These are phyloP conservation scores for Gossypium herbaceum DNA, from an alignment of 345 rosid genomes.

Conservation along the genomic window DNA sequence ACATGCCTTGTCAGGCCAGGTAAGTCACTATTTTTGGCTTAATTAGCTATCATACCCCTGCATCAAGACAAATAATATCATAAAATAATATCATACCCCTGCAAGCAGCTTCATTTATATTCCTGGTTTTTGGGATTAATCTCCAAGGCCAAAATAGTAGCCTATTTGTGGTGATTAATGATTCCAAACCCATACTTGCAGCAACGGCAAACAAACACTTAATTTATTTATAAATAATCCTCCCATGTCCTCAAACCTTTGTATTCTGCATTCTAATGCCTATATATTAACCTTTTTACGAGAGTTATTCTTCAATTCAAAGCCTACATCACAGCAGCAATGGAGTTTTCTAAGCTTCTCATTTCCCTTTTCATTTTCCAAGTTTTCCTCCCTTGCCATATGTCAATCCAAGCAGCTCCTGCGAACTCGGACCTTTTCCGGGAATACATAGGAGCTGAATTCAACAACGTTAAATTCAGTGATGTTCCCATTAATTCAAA, in stretches of 20 bases:
- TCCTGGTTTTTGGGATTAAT: too few relatives aligned
- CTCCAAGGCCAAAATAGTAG: neutral
- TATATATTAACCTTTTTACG: neutral
- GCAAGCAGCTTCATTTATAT: too few relatives aligned
- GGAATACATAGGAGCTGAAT: constrained; percentile 35
- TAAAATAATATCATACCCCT: too few relatives aligned
- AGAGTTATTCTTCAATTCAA: neutral
- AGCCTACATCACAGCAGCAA: constrained; percentile 8
- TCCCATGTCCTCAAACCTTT: neutral
- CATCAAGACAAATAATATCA: neutral
- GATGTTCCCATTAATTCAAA: constrained; percentile 27
- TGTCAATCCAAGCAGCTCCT: constrained; percentile 8
- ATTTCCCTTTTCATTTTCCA: constrained; percentile 9
- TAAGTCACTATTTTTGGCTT: neutral
- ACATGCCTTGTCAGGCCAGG: neutral
- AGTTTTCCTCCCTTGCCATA: neutral
- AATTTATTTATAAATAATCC: neutral
- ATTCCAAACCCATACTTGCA: neutral
- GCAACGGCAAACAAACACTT: neutral
- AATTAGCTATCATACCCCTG: neutral
- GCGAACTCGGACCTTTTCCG: constrained; percentile 22
- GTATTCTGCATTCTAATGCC: neutral
- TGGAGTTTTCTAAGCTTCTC: constrained; percentile 15
- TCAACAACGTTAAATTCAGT: constrained; percentile 27
- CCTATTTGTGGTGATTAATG: neutral